Percentiles rank a stretch among this genome's conserved stretches.
Evolutionary conservation across 2,329 filamentous ascomycete species (phyloP).

Genomic region (Fusarium setosum): DNA sequence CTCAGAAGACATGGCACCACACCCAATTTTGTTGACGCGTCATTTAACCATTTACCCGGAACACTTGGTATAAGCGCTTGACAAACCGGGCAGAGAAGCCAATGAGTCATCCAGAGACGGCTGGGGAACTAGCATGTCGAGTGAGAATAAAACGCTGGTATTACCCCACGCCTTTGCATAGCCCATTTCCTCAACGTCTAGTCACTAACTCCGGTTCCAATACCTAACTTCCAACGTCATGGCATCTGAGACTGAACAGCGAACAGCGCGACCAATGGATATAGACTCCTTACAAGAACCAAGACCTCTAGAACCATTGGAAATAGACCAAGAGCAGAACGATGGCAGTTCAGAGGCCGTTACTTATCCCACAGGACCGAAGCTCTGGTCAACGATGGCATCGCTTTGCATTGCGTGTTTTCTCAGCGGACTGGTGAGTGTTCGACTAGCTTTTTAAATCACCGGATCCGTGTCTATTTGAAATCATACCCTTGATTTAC

Average conservation of each 20-base stretch:
- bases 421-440: slow-evolving; percentile 36
- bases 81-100: not conserved
- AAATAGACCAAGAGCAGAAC: slow-evolving; percentile 15
- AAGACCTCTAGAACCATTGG: not conserved
- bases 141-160: too few relatives aligned
- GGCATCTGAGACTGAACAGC: too few relatives aligned
- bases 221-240: too few relatives aligned
- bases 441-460: accelerated
- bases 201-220: too few relatives aligned
- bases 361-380: slow-evolving; percentile 26
- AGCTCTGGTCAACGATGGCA: slow-evolving; percentile 41
- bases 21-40: not conserved
- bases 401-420: slow-evolving; percentile 37
- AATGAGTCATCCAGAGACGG: not conserved
- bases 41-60: not conserved
- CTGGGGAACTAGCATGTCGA: too few relatives aligned
- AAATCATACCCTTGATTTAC: too few relatives aligned
- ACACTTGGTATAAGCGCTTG: not conserved
- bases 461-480: too few relatives aligned
- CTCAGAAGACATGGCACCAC: too few relatives aligned
- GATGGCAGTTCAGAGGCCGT: not conserved
- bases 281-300: not conserved
- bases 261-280: too few relatives aligned
- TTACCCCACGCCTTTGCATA: too few relatives aligned
- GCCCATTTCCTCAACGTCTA: too few relatives aligned